Percentiles rank a stretch among this genome's conserved stretches.
Conservation (phyloP, 768 basidiomycete genomes). For the Exidia glandulosa region DNA sequence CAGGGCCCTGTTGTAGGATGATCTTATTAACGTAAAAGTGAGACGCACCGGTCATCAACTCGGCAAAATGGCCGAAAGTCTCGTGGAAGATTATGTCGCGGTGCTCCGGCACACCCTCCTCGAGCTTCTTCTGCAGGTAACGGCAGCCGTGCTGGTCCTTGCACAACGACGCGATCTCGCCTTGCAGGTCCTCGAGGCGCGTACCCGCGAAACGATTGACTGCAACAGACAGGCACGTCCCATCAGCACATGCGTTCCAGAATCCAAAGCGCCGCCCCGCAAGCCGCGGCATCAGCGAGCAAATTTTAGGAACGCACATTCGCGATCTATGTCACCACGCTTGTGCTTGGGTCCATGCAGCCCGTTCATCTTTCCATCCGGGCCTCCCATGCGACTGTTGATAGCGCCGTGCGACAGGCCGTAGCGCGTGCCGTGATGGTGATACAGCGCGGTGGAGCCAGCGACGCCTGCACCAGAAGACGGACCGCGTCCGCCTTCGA, state of each 20-base stretch:
- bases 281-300: background rate
- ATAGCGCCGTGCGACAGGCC: slow-evolving; percentile 54
- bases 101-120: slow-evolving; percentile 91
- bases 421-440: slow-evolving; percentile 68
- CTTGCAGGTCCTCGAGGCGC: slow-evolving; percentile 87
- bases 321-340: slow-evolving; percentile 83
- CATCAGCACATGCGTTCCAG: background rate
- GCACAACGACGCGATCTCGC: slow-evolving; percentile 88
- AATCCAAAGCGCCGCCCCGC: too few relatives aligned
- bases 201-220: slow-evolving; percentile 97
- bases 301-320: slow-evolving; percentile 37
- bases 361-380: slow-evolving; percentile 77
- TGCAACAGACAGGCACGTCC: slow-evolving; percentile 17
- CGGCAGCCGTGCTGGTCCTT: slow-evolving; percentile 99
- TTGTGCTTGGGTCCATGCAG: slow-evolving; percentile 91
- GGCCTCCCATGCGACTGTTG: slow-evolving; percentile 27
- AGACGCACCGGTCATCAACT: slow-evolving; percentile 85
- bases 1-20: background rate
- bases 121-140: slow-evolving; percentile 97
- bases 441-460: slow-evolving; percentile 69
- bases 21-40: background rate
- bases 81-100: slow-evolving; percentile 99
- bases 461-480: slow-evolving; percentile 17
- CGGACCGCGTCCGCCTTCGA: slow-evolving; percentile 34
- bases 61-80: slow-evolving; percentile 94